phyloP scores from a whole-genome alignment of 345 rosid species.

The Corchorus capsularis region DNA sequence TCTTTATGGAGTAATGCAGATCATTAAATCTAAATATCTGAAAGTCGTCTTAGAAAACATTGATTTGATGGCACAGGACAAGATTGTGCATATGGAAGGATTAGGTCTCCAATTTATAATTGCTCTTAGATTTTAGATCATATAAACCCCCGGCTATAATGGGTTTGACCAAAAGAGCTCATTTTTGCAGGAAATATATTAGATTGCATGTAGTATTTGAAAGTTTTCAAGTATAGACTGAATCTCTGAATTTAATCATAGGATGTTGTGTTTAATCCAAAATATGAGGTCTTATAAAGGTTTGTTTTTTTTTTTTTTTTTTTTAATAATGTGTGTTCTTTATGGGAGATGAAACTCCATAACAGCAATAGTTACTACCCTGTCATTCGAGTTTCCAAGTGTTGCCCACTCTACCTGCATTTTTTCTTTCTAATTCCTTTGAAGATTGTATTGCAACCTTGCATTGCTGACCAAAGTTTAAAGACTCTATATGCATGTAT shows the following conservation, averaged over 20 bases:
- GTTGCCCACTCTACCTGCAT: neutral
- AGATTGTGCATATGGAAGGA: neutral
- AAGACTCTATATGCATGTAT: neutral
- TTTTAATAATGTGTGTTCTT: too few relatives aligned
- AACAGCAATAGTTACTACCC: neutral
- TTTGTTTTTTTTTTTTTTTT: neutral
- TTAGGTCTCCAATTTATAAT: neutral
- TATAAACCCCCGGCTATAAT: too few relatives aligned
- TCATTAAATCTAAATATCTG: neutral
- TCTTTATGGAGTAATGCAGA: neutral
- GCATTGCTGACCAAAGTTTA: neutral
- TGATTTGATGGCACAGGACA: neutral
- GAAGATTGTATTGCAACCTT: neutral
- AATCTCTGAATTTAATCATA: neutral
- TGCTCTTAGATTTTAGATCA: too few relatives aligned
- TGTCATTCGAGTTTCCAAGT: neutral
- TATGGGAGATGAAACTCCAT: neutral
- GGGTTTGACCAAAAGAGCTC: too few relatives aligned
- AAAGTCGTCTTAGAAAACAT: neutral
- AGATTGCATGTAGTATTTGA: neutral
- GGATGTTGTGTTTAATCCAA: neutral
- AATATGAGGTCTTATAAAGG: neutral
- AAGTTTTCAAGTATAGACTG: neutral
- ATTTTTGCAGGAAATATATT: too few relatives aligned
- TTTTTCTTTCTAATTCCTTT: neutral